These are phyloP conservation scores for Aspergillus nanangensis DNA, from an alignment of 495 filamentous ascomycete genomes.

Conservation along the genomic window DNA sequence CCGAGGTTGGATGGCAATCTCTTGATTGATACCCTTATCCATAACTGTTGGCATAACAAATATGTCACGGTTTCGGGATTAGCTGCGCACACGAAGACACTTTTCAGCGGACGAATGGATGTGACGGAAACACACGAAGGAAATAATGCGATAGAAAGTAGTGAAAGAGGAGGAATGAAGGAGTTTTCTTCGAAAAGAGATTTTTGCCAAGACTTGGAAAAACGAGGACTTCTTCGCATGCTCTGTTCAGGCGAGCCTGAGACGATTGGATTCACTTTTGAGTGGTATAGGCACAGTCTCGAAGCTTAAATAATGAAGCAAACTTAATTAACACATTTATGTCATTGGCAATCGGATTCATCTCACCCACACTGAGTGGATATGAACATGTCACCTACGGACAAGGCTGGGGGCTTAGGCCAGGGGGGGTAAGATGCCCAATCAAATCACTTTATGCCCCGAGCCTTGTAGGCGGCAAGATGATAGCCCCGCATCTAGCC, in stretches of 20 bases:
- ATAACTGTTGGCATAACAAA: not conserved
- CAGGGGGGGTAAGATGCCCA: no score
- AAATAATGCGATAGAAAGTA: not conserved
- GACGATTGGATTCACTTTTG: conserved; percentile 13
- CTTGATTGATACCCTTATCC: not conserved
- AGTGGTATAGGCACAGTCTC: conserved; percentile 5
- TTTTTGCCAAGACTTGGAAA: conserved; percentile 15
- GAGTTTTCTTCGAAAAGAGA: conserved; percentile 5
- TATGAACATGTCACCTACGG: no score
- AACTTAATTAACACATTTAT: no score
- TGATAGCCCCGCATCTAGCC: no score
- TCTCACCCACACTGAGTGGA: no score
- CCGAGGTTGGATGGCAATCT: not conserved
- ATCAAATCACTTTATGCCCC: no score
- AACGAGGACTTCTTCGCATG: conserved; percentile 15
- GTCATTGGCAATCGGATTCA: no score
- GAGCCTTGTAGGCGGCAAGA: no score
- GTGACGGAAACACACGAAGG: not conserved
- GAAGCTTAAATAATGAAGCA: not conserved
- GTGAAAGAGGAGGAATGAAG: not conserved
- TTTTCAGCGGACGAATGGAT: not conserved
- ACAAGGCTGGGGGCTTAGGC: no score
- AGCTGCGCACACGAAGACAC: not conserved
- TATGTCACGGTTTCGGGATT: not conserved
- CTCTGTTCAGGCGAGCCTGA: conserved; percentile 17